Base-by-base conservation (phyloP, 2,329 filamentous ascomycete species). In the Fusarium goolgardi region DNA sequence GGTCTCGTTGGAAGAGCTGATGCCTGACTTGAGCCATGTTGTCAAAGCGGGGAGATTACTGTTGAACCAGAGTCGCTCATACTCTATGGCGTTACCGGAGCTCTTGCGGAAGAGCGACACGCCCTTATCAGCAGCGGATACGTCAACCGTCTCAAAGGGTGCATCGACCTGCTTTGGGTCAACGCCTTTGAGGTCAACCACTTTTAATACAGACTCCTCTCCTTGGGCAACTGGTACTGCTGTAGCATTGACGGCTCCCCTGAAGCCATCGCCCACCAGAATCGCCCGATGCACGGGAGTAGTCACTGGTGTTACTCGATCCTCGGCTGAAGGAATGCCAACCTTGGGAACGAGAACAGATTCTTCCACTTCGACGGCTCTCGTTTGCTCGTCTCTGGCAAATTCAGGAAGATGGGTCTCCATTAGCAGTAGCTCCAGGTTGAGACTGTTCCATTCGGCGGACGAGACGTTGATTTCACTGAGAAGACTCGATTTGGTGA, bases 271-370 rank as follows among this genome's bases (percentile, higher is more conserved):
- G 0, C 88, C 89, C 11, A 97, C 85, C 12, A 97, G 73, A 18
- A 97, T 79, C 1, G 90, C 88, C 75, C 90, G 92, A 75, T 98
- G 95, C 2, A 97, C 93, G 0, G 95, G 94, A 44, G 93, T 93
- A 9, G 89, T 88, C 41, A 96, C 84, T 18, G 89, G 85, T 15
- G 89, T 88, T 58, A 88, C 85, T 63, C 88, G 84, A 11, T 89
- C 89, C 18, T 86, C 87, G 63, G 84, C 84, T 16, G 90, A 89
- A 8, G 87, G 87, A 41, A 92, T 91, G 21, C 92, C 88, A 34
- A 97, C 85, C 1, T 84, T 85, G 4, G 94, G 94, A 20, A 93
- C 90, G n/a, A 97, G 84, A 15, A 94, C 82, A 0, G 87, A 83
- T 65, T 94, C 90, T 61, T 86, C 84, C 6, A 88, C 80, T 53